Conservation (phyloP, 495 filamentous ascomycete species). For the Penicillium psychrofluorescens region DNA sequence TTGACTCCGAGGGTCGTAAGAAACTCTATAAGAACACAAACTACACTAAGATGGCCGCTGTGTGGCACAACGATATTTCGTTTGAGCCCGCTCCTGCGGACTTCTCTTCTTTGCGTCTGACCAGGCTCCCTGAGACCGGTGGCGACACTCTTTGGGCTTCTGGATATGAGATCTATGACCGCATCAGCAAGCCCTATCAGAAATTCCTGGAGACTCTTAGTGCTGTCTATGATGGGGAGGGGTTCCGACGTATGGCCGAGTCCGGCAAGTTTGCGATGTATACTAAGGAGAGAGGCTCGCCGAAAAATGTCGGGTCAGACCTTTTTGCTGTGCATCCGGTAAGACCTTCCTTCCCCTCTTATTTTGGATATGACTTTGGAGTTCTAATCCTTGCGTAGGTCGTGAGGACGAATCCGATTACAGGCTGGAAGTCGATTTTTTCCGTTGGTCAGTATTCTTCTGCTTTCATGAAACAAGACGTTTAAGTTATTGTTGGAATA, state of each 20-base stretch:
- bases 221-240: constrained; percentile 37
- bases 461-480: neutral
- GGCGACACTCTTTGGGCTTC: constrained; percentile 64
- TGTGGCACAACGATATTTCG: constrained; percentile 58
- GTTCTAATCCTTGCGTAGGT: constrained; percentile 13
- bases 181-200: constrained; percentile 52
- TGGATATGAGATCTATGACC: constrained; percentile 68
- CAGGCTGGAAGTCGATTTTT: constrained; percentile 74
- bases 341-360: neutral
- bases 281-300: constrained; percentile 47
- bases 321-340: constrained; percentile 54
- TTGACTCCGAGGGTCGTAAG: constrained; percentile 50
- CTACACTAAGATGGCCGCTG: constrained; percentile 11
- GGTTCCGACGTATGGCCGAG: constrained; percentile 10
- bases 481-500: neutral
- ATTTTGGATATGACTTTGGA: neutral
- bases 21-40: constrained; percentile 27
- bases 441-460: constrained; percentile 31
- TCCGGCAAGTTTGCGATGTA: constrained; percentile 41
- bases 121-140: constrained; percentile 53
- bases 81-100: constrained; percentile 57
- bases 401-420: constrained; percentile 67
- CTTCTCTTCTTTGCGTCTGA: constrained; percentile 49
- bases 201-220: constrained; percentile 59
- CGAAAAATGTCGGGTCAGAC: constrained; percentile 50